Conservation (phyloP, 2,329 filamentous ascomycete genomes). For the Fusarium incarnatum region DNA sequence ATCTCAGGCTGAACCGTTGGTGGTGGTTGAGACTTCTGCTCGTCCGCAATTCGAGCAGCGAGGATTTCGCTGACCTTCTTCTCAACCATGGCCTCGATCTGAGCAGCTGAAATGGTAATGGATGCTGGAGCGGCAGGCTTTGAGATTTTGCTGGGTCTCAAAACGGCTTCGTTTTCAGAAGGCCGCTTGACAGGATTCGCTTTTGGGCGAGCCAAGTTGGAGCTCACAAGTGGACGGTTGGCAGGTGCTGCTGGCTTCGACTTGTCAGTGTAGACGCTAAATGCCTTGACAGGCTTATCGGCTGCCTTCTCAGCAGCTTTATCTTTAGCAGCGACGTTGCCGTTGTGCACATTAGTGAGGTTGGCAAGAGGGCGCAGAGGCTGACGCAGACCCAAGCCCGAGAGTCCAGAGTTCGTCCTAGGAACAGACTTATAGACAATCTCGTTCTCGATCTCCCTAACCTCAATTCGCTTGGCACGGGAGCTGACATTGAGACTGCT, state of each 20-base stretch:
- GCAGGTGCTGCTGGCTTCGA: slow-evolving; percentile 59
- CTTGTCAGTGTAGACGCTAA: slow-evolving; percentile 87
- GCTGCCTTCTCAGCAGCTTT: slow-evolving; percentile 35
- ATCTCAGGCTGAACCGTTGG: slow-evolving; percentile 62
- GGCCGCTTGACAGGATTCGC: slow-evolving; percentile 56
- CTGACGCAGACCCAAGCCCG: slow-evolving; percentile 68
- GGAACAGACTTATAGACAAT: slow-evolving; percentile 84
- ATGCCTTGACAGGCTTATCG: slow-evolving; percentile 82
- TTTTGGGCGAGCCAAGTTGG: slow-evolving; percentile 49
- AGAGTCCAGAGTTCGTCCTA: slow-evolving; percentile 59
- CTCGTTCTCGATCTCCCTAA: slow-evolving; percentile 95
- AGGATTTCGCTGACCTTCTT: slow-evolving; percentile 91
- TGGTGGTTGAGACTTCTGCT: slow-evolving; percentile 52
- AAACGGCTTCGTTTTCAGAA: slow-evolving; percentile 54
- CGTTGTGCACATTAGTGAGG: slow-evolving; percentile 77
- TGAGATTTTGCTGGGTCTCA: slow-evolving; percentile 62
- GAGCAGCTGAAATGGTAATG: slow-evolving; percentile 72
- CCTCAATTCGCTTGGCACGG: slow-evolving; percentile 94
- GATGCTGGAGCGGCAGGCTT: slow-evolving; percentile 45
- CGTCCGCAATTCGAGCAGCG: slow-evolving; percentile 72
- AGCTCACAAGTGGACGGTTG: slow-evolving; percentile 51
- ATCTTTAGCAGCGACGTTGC: slow-evolving; percentile 63
- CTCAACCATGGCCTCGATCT: slow-evolving; percentile 92
- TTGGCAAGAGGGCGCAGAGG: slow-evolving; percentile 82
- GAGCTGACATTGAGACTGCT: slow-evolving; percentile 96